These are phyloP conservation scores for Elaeis guineensis DNA, from an alignment of 176 grass and related monocot genomes.

Conservation along the genomic window DNA sequence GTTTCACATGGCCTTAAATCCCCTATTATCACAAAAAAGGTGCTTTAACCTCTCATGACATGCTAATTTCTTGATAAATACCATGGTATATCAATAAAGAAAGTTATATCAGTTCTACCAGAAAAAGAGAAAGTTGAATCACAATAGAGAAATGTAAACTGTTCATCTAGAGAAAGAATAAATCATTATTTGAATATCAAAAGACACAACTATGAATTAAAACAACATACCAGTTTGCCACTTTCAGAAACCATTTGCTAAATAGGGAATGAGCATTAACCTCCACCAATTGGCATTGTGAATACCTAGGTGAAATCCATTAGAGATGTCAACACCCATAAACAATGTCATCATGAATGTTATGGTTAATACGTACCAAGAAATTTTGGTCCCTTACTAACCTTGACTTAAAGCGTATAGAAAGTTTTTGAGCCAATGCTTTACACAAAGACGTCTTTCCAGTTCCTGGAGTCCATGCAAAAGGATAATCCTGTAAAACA, in stretches of 20 bases:
- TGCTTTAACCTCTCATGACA: too few relatives aligned
- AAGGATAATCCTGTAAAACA: constrained; percentile 79
- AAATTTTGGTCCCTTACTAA: constrained; percentile 21
- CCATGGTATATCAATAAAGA: too few relatives aligned
- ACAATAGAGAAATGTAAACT: too few relatives aligned
- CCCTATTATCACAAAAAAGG: too few relatives aligned
- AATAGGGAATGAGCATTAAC: constrained; percentile 99
- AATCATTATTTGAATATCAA: background rate
- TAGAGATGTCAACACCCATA: constrained; percentile 13
- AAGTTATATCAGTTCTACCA: too few relatives aligned
- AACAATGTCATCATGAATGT: background rate
- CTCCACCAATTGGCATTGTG: constrained; percentile 85
- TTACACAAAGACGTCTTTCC: constrained; percentile 99
- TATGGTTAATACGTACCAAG: background rate
- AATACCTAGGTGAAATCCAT: constrained; percentile 52
- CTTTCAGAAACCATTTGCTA: constrained; percentile 99
- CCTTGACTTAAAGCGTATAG: constrained; percentile 86
- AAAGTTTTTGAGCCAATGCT: constrained; percentile 98
- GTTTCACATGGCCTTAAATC: too few relatives aligned
- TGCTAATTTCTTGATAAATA: too few relatives aligned
- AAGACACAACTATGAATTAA: background rate
- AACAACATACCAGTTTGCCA: constrained; percentile 88
- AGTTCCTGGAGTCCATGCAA: constrained; percentile 96
- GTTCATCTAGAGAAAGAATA: too few relatives aligned
- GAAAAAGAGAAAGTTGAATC: too few relatives aligned